Evolutionary conservation across 2,329 filamentous ascomycete species (phyloP).

Genomic region (Pseudogymnoascus sp.): DNA sequence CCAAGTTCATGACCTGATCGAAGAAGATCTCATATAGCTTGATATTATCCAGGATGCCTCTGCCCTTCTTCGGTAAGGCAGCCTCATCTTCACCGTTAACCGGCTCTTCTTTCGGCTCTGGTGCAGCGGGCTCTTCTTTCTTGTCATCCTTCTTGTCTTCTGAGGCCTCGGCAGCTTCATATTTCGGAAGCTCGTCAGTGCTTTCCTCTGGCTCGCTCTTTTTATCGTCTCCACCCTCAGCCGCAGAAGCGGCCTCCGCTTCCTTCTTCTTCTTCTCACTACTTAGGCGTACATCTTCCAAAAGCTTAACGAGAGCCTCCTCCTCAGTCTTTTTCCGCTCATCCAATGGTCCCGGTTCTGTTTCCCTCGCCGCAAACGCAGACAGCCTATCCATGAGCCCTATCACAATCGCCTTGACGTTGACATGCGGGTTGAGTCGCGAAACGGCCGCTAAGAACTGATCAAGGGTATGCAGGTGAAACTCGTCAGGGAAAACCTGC

Average conservation of each 20-base stretch:
- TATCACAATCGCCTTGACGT: constrained; percentile 96
- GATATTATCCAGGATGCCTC: constrained; percentile 65
- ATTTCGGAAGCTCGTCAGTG: constrained; percentile 15
- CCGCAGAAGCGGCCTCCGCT: constrained; percentile 6
- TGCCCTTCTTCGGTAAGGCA: constrained; percentile 20
- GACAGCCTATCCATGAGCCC: constrained; percentile 95
- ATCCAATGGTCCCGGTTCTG: constrained; percentile 61
- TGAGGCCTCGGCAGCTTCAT: constrained; percentile 27
- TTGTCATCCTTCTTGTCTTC: constrained; percentile 41
- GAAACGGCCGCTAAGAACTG: constrained; percentile 91
- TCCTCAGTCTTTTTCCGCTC: constrained; percentile 73
- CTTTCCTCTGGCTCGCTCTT: constrained; percentile 26
- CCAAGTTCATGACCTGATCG: constrained; percentile 86
- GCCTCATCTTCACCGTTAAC: constrained; percentile 36
- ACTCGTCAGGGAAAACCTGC: constrained; percentile 97
- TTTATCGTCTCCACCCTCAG: constrained; percentile 5
- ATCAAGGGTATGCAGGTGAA: constrained; percentile 92
- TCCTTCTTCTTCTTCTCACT: constrained; percentile 40
- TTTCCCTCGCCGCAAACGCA: constrained; percentile 86
- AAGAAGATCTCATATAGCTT: constrained; percentile 98
- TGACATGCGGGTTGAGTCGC: constrained; percentile 89
- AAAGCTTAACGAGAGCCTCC: constrained; percentile 68
- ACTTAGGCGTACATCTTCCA: constrained; percentile 69
- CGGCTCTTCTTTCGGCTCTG: constrained; percentile 17
- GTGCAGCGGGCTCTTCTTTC: constrained; percentile 33